Conservation (phyloP, 2,329 filamentous ascomycete genomes). For the Niveomyces coronatus region DNA sequence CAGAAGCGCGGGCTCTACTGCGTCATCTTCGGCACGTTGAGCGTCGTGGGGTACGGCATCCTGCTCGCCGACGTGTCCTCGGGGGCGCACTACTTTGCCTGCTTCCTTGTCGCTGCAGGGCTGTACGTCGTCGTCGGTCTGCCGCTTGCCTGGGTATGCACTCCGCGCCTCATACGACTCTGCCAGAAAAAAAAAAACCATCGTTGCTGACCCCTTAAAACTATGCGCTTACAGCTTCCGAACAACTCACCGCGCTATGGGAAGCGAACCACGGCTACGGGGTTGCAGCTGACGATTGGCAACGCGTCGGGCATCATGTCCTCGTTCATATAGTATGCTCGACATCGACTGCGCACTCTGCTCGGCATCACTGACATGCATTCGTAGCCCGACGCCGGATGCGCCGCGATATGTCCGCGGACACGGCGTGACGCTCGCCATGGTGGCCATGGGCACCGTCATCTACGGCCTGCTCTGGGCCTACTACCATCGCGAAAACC, state of each 20-base stretch:
- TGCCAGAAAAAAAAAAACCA: too few relatives aligned
- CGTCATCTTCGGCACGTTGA: slow-evolving; percentile 50
- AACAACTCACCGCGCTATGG: slow-evolving; percentile 65
- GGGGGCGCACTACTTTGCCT: slow-evolving; percentile 62
- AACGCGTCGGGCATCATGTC: slow-evolving; percentile 65
- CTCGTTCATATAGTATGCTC: slow-evolving; percentile 48
- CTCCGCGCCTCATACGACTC: too few relatives aligned
- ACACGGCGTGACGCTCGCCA: slow-evolving; percentile 48
- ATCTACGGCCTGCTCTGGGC: slow-evolving; percentile 46
- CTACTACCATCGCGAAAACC: slow-evolving; percentile 40
- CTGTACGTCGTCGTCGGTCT: slow-evolving; percentile 52
- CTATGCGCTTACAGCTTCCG: too few relatives aligned
- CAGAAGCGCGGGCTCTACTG: slow-evolving; percentile 57
- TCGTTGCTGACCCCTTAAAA: too few relatives aligned
- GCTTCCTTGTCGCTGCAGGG: slow-evolving; percentile 65
- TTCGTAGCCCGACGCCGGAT: slow-evolving; percentile 31
- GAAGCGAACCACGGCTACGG: slow-evolving; percentile 63
- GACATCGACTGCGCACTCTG: background rate
- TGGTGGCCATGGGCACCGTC: slow-evolving; percentile 44
- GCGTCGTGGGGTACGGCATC: slow-evolving; percentile 58
- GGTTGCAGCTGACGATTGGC: slow-evolving; percentile 59
- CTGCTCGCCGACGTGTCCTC: slow-evolving; percentile 49
- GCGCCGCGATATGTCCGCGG: slow-evolving; percentile 49
- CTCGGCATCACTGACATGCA: background rate
- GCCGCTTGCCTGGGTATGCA: slow-evolving; percentile 43